Evolutionary conservation across 75 land plant genomes (phyloP).

Genomic region (Chamaecyparis obtusa): DNA sequence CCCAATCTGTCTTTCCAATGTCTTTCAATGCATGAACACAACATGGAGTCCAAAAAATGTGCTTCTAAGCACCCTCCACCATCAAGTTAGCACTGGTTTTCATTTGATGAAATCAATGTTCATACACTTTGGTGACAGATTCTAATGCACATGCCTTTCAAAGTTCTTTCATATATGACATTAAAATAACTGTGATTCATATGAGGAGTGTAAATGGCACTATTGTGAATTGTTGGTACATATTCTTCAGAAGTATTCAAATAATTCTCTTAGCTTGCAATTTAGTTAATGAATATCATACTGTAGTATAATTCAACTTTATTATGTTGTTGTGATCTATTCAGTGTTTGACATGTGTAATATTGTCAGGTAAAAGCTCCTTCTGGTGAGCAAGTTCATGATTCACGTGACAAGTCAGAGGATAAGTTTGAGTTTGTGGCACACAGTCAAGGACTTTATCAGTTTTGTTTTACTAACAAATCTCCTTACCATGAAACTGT

Average conservation of each 20-base stretch:
- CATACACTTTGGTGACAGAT: background rate
- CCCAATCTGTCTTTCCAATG: no score
- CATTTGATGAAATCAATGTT: background rate
- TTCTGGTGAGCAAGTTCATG: conserved; percentile 64
- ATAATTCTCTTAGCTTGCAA: background rate
- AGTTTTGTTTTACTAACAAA: conserved; percentile 82
- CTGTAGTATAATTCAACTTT: background rate
- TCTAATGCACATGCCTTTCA: background rate
- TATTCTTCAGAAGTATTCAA: background rate
- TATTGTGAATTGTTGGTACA: background rate
- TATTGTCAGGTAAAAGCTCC: conserved; percentile 71
- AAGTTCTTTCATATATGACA: background rate
- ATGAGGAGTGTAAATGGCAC: background rate
- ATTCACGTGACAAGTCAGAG: conserved; percentile 55
- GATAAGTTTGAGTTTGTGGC: conserved; percentile 73
- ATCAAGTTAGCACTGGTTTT: background rate
- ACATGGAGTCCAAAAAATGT: no score
- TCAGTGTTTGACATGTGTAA: conserved; percentile 9
- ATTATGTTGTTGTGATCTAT: background rate
- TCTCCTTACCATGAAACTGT: conserved; percentile 84
- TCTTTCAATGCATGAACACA: no score
- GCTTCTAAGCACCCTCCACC: no score
- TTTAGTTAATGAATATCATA: background rate
- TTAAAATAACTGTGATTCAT: background rate
- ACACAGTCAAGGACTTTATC: conserved; percentile 59